Conservation (phyloP, 192 early-diverging fungal species). For the Chytriomyces sp. region DNA sequence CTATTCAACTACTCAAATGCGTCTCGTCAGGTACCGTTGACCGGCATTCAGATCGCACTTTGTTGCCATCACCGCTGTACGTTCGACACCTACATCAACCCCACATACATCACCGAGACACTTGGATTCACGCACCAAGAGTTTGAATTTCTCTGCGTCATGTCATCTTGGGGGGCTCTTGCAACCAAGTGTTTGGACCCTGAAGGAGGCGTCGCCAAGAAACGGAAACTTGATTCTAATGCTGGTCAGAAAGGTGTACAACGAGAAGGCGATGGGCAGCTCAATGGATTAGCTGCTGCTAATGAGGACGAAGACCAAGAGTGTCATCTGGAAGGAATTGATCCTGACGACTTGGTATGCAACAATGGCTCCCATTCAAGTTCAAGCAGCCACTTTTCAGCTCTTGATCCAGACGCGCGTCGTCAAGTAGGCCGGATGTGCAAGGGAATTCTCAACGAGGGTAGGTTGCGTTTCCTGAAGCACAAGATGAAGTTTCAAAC, state of each 20-base stretch:
- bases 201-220: neutral
- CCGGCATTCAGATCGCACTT: constrained; percentile 17
- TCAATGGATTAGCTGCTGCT: neutral
- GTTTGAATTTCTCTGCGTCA: constrained; percentile 17
- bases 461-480: neutral
- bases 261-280: neutral
- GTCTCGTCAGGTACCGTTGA: neutral
- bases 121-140: constrained; percentile 1
- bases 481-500: neutral
- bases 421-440: neutral
- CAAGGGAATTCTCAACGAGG: constrained; percentile 11
- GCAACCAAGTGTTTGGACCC: neutral
- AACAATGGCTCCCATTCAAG: neutral
- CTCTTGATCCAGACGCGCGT: neutral
- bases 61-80: constrained; percentile 31
- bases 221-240: constrained; percentile 2
- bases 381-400: neutral
- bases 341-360: neutral
- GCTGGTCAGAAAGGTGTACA: neutral
- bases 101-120: constrained; percentile 3
- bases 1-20: neutral
- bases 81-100: constrained; percentile 4
- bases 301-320: neutral
- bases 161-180: constrained; percentile 20
- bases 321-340: neutral